Base-by-base conservation (phyloP, 768 basidiomycete genomes). In the Cystobasidium tubakii region DNA sequence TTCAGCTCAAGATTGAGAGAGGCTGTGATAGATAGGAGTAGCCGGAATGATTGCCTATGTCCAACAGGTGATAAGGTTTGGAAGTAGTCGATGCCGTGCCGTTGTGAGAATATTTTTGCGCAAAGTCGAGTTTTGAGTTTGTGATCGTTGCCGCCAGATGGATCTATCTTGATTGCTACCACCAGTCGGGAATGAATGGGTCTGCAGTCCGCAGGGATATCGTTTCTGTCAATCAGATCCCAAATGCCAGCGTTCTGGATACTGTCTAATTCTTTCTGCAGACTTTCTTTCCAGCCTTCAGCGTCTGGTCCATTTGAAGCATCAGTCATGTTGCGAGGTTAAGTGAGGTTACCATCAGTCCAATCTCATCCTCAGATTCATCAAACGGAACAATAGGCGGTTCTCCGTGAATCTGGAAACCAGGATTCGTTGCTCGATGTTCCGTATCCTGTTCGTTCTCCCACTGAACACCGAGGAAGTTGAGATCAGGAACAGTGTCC, bases 31-130 rank as follows among this genome's bases (percentile, higher is more conserved):
- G 23, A 25, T n/a, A 64, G 62, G 13, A 64, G n/a, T 4, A 25
- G 62, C 13, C 62, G 62, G 36, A 64, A 39, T 13, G 62, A 64
- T 31, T 64, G 62, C 10, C 33, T 4, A 29, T 64, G 55, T 33
- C 55, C 55, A 33, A 57, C 55, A n/a, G 62, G 62, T 6, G 62
- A 64, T 7, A 64, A 64, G n/a, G 62, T 64, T n/a, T 64, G 12
- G 62, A 34, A n/a, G 62, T 25, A 64, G 23, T 64, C 62, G 25
- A 64, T 64, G 62, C 62, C 62, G n/a, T 27, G 62, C 10, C 62
- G 62, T 34, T 64, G 62, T 25, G 62, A 12, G 62, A 64, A 64
- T 27, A 10, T 29, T 64, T 64, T 64, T 64, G 62, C 62, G 23
- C 23, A 25, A 23, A 64, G 62, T 7, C 62, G n/a, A 9, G 39